These are phyloP conservation scores for Gaultheria prostrata DNA, from an alignment of 148 eudicot species.

Conservation along the genomic window DNA sequence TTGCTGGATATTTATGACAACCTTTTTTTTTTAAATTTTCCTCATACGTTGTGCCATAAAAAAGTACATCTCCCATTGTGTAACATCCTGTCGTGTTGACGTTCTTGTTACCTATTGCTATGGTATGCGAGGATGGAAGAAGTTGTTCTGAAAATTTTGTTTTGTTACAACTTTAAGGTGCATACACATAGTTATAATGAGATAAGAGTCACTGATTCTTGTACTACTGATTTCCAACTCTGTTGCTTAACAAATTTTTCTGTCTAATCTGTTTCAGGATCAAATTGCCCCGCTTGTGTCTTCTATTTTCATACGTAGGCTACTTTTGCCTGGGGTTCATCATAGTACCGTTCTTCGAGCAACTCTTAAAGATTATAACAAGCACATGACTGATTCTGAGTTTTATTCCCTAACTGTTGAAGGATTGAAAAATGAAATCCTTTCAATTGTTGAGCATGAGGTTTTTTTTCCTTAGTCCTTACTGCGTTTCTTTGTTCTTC, in stretches of 20 bases:
- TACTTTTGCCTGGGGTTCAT: conserved; percentile 77
- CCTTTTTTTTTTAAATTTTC: not conserved
- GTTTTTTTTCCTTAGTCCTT: conserved; percentile 31
- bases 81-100: not conserved
- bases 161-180: not conserved
- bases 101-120: not conserved
- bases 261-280: conserved; percentile 52
- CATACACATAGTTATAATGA: not conserved
- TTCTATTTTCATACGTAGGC: conserved; percentile 70
- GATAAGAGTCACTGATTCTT: not conserved
- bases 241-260: not conserved
- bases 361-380: conserved; percentile 66
- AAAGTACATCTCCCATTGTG: not conserved
- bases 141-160: not conserved
- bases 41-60: not conserved
- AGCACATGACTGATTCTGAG: conserved; percentile 75
- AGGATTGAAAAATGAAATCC: conserved; percentile 65
- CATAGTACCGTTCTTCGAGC: conserved; percentile 55
- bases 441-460: conserved; percentile 78
- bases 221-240: not conserved
- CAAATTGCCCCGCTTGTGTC: conserved; percentile 67
- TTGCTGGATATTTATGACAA: not conserved
- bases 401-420: conserved; percentile 66
- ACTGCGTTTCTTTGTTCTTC: not conserved
- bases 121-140: not conserved